Conservation (phyloP, 164 flowering plant species). For the Taxillus chinensis region DNA sequence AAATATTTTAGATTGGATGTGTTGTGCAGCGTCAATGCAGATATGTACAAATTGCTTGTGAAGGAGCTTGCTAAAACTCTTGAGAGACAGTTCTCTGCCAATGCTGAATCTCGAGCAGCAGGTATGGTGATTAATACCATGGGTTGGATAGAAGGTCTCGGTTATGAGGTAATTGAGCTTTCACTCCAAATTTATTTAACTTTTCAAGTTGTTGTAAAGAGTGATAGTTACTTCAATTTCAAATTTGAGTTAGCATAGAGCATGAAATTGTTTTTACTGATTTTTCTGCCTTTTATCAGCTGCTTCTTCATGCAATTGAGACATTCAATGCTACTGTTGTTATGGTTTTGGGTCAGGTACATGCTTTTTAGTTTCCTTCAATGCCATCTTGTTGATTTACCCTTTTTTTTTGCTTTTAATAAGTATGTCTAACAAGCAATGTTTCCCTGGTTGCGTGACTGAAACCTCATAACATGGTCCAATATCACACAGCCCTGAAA, state of each 20-base stretch:
- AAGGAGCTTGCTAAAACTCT: conserved; percentile 77
- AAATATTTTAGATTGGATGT: conserved; percentile 1
- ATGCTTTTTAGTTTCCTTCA: neutral
- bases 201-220: neutral
- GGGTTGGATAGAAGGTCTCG: conserved; percentile 97
- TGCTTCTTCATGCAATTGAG: conserved; percentile 83
- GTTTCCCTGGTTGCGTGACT: no score
- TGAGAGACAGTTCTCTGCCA: conserved; percentile 76
- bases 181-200: no score
- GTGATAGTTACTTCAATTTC: no score
- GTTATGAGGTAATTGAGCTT: conserved; percentile 59
- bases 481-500: no score
- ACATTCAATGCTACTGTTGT: conserved; percentile 72
- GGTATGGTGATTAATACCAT: conserved; percentile 98
- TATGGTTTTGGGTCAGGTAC: conserved; percentile 89
- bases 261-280: neutral
- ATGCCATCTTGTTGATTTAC: neutral
- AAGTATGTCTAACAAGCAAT: no score
- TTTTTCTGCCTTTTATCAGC: conserved; percentile 32
- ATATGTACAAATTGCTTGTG: conserved; percentile 71
- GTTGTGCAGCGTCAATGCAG: conserved; percentile 61
- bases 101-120: conserved; percentile 81
- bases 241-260: neutral
- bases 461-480: no score
- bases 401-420: neutral